Evolutionary conservation across 2,329 filamentous ascomycete species (phyloP).

Genomic region (Ceratocystiopsis brevicomis): DNA sequence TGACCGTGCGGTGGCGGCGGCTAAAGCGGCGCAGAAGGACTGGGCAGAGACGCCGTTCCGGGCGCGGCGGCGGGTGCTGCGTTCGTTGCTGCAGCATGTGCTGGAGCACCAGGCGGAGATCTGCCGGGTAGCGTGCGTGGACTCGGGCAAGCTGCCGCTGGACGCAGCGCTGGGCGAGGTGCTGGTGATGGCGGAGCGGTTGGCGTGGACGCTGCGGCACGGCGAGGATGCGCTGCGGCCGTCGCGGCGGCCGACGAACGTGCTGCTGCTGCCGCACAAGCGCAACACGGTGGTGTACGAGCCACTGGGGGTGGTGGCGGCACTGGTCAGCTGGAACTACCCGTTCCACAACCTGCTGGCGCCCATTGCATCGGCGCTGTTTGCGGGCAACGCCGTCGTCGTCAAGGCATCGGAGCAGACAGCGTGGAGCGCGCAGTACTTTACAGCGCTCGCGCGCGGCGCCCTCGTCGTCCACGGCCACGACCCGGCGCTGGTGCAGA

Average conservation of each 20-base stretch:
- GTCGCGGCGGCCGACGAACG: conserved; percentile 60
- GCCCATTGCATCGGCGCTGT: conserved; percentile 76
- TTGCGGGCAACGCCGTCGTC: conserved; percentile 77
- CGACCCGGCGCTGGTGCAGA: conserved; percentile 64
- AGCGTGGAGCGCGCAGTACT: conserved; percentile 78
- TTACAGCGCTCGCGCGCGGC: conserved; percentile 56
- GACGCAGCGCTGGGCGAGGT: conserved; percentile 91
- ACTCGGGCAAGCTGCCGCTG: conserved; percentile 91
- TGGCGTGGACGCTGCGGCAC: conserved; percentile 84
- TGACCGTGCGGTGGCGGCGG: conserved; percentile 57
- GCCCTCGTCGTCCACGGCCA: conserved; percentile 72
- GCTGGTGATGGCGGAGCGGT: conserved; percentile 79
- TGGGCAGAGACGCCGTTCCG: conserved; percentile 66
- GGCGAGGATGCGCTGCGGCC: conserved; percentile 64
- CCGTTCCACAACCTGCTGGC: conserved; percentile 90
- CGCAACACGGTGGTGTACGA: conserved; percentile 79
- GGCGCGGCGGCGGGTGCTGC: conserved; percentile 60
- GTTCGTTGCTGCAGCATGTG: conserved; percentile 62
- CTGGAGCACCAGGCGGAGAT: conserved; percentile 81
- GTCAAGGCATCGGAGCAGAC: conserved; percentile 93
- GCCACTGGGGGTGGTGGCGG: conserved; percentile 78
- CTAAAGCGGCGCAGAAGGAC: conserved; percentile 51
- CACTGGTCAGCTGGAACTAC: conserved; percentile 94
- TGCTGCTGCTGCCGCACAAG: conserved; percentile 84
- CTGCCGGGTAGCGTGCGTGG: conserved; percentile 66